Conservation (phyloP, 140 eudicot species). For the Anethum foeniculum region DNA sequence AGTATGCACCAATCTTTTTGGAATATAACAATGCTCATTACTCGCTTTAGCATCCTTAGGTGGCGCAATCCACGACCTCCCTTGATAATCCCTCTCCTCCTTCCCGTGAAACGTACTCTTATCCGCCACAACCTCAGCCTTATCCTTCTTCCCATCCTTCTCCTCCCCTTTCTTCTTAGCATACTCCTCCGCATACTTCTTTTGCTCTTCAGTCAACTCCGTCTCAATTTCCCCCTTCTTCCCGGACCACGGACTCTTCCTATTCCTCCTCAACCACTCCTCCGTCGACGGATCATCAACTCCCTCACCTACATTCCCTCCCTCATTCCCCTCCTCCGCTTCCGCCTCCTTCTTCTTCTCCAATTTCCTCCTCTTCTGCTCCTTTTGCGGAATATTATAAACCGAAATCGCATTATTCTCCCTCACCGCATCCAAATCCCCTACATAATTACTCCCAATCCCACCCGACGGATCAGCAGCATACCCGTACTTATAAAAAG, state of each 20-base stretch:
- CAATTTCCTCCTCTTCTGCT: slow-evolving; percentile 65
- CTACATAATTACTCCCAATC: slow-evolving; percentile 57
- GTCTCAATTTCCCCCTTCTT: slow-evolving; percentile 77
- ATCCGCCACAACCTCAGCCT: slow-evolving; percentile 49
- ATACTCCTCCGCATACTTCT: slow-evolving; percentile 87
- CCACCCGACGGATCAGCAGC: slow-evolving; percentile 89
- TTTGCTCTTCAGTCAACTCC: slow-evolving; percentile 87
- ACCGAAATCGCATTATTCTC: slow-evolving; percentile 47
- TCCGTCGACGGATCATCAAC: slow-evolving; percentile 71
- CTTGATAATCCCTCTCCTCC: slow-evolving; percentile 94
- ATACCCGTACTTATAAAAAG: slow-evolving; percentile 76
- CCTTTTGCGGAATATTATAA: slow-evolving; percentile 60
- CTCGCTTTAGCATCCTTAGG: slow-evolving; percentile 82
- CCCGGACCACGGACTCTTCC: slow-evolving; percentile 93
- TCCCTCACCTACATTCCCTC: slow-evolving; percentile 26
- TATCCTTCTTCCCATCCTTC: slow-evolving; percentile 51
- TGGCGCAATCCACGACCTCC: slow-evolving; percentile 90
- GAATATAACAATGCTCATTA: slow-evolving; percentile 88
- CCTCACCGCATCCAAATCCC: slow-evolving; percentile 58
- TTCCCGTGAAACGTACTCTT: slow-evolving; percentile 93
- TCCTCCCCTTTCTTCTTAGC: slow-evolving; percentile 86
- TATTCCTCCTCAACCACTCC: slow-evolving; percentile 59
- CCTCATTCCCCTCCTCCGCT: slow-evolving; percentile 35
- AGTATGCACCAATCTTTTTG: slow-evolving; percentile 87
- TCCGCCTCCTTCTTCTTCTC: slow-evolving; percentile 62